A percentile compares a stretch with the other conserved stretches of the same genome.
Evolutionary conservation across 495 filamentous ascomycete species (phyloP).

Genomic region (Podospora comata): DNA sequence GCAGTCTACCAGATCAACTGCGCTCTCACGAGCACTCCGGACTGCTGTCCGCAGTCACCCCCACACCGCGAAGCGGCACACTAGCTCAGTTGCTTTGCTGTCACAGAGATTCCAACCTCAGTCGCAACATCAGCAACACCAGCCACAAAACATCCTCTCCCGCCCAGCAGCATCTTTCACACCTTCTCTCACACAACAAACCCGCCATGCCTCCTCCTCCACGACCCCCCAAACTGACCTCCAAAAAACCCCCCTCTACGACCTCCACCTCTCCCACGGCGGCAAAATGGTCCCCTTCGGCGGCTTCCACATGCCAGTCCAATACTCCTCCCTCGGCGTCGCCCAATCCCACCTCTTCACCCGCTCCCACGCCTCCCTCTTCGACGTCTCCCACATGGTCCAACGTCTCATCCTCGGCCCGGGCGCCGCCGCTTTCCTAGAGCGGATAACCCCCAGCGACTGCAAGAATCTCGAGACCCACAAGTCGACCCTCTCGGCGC

Average conservation of each 20-base stretch:
- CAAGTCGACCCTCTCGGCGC: constrained; percentile 72
- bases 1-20: constrained; percentile 24
- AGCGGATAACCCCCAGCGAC: constrained; percentile 73
- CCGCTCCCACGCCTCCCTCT: constrained; percentile 78
- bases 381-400: constrained; percentile 82
- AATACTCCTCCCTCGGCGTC: constrained; percentile 73
- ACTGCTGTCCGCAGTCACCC: constrained; percentile 15
- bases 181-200: neutral
- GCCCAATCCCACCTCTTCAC: constrained; percentile 84
- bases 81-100: constrained; percentile 2
- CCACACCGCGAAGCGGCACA: constrained; percentile 16
- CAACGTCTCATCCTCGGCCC: constrained; percentile 69
- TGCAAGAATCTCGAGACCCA: constrained; percentile 44
- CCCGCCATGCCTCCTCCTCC: constrained; percentile 28
- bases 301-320: constrained; percentile 88
- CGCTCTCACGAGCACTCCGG: constrained; percentile 22
- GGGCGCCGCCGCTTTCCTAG: constrained; percentile 71
- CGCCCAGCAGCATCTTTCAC: neutral
- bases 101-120: neutral
- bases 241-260: constrained; percentile 74
- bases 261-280: constrained; percentile 73
- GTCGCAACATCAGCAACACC: neutral
- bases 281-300: constrained; percentile 98
- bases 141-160: neutral
- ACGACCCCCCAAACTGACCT: constrained; percentile 40